Evolutionary conservation across 2,329 filamentous ascomycete genomes (phyloP).

Genomic region (Sphaerulina musiva): DNA sequence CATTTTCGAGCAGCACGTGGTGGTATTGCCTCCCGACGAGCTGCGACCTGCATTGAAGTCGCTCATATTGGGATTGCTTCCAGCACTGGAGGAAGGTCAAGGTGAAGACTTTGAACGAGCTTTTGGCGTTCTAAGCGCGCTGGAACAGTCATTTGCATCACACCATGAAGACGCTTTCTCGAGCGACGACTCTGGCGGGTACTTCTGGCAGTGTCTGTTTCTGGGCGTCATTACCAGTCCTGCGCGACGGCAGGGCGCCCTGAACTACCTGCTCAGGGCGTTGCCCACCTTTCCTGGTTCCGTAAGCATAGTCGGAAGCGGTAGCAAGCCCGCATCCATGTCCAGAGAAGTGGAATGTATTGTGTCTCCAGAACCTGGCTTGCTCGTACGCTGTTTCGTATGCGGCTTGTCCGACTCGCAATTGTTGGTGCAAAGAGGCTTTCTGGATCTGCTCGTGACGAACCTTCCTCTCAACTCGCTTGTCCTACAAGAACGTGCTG

Average conservation of each 20-base stretch:
- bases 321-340: constrained; percentile 1
- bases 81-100: constrained; percentile 89
- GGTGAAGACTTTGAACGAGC: constrained; percentile 95
- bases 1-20: constrained; percentile 72
- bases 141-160: constrained; percentile 60
- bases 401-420: constrained; percentile 84
- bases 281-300: constrained; percentile 60
- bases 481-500: constrained; percentile 66
- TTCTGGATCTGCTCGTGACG: constrained; percentile 83
- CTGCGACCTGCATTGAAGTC: constrained; percentile 85
- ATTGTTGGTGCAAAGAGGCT: constrained; percentile 85
- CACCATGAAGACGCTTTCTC: constrained; percentile 53
- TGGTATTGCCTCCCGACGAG: constrained; percentile 62
- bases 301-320: neutral
- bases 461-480: constrained; percentile 79
- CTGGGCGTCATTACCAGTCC: constrained; percentile 85
- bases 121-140: constrained; percentile 66
- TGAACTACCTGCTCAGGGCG: constrained; percentile 76
- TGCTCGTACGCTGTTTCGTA: constrained; percentile 85
- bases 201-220: constrained; percentile 98
- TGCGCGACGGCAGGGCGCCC: constrained; percentile 72
- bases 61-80: constrained; percentile 79
- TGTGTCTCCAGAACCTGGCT: constrained; percentile 80
- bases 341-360: constrained; percentile 49
- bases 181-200: constrained; percentile 54